A percentile compares a stretch with the other conserved stretches of the same genome.
phyloP scores from a whole-genome alignment of 176 grass and related monocot genomes.

The Lolium rigidum region DNA sequence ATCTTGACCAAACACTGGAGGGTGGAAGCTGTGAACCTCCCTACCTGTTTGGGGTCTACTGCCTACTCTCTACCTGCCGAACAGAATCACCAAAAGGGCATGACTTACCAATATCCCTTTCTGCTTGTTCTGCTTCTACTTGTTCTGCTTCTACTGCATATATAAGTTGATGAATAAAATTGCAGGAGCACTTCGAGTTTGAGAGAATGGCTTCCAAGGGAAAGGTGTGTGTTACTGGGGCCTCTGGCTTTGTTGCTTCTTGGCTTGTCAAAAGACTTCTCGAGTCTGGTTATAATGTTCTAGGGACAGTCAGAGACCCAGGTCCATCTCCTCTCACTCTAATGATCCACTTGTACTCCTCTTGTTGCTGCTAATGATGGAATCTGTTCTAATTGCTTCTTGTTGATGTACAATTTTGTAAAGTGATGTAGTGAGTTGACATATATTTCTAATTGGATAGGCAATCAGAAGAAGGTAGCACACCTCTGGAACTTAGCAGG shows the following conservation, averaged over 20 bases:
- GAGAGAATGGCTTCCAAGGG: conserved; percentile 57
- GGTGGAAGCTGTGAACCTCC: conserved; percentile 40
- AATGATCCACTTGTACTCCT: neutral
- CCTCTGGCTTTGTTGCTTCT: conserved; percentile 82
- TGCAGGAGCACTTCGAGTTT: conserved; percentile 31
- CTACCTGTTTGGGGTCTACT: conserved; percentile 18
- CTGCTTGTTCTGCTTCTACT: neutral
- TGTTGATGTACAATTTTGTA: neutral
- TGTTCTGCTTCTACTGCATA: conserved; percentile 6
- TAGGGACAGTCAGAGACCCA: conserved; percentile 87
- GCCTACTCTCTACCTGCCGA: conserved; percentile 38
- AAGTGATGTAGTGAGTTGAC: neutral
- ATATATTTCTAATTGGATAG: conserved; percentile 44
- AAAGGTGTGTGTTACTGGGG: conserved; percentile 86
- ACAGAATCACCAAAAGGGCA: conserved; percentile 41
- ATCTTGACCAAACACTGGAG: conserved; percentile 26
- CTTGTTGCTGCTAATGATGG: neutral
- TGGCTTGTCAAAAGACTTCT: conserved; percentile 90
- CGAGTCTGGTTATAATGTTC: conserved; percentile 72
- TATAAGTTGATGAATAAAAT: conserved; percentile 35
- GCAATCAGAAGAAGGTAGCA: conserved; percentile 75
- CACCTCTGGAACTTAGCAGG: conserved; percentile 79
- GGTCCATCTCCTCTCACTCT: conserved; percentile 43
- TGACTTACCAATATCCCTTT: conserved; percentile 18
- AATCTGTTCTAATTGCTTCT: neutral